These are phyloP conservation scores for Tricholoma sp. DNA, from an alignment of 768 basidiomycete species.

Conservation along the genomic window DNA sequence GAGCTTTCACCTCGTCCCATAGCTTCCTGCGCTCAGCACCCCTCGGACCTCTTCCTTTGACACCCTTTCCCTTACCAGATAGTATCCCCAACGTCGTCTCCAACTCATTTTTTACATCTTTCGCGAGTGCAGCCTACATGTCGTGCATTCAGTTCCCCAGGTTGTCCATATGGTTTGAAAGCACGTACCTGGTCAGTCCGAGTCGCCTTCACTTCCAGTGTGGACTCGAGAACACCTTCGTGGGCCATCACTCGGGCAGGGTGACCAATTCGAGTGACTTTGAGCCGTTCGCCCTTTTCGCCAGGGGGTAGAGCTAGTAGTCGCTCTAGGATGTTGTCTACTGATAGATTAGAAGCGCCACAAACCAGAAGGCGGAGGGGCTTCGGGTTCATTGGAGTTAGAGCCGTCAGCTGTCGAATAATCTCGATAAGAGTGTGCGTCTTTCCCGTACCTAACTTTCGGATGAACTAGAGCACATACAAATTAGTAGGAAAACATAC, in stretches of 20 bases:
- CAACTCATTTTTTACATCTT: conserved; percentile 86
- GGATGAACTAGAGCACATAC: neutral
- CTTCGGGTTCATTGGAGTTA: conserved; percentile 41
- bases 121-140: conserved; percentile 67
- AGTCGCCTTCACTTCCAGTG: conserved; percentile 67
- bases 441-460: conserved; percentile 74
- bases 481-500: conserved; percentile 27
- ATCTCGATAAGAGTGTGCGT: conserved; percentile 94
- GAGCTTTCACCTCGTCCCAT: conserved; percentile 81
- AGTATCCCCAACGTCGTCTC: conserved; percentile 61
- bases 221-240: conserved; percentile 60
- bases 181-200: conserved; percentile 61
- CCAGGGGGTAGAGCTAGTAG: conserved; percentile 56
- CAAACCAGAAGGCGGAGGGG: conserved; percentile 75
- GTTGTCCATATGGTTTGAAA: neutral
- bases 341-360: conserved; percentile 90
- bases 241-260: conserved; percentile 87
- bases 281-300: conserved; percentile 47
- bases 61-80: conserved; percentile 67
- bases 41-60: conserved; percentile 65
- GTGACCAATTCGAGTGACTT: conserved; percentile 88
- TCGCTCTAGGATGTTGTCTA: conserved; percentile 92
- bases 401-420: conserved; percentile 71
- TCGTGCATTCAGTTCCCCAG: conserved; percentile 4
- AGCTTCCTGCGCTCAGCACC: conserved; percentile 74